Percentiles rank a stretch among this genome's conserved stretches.
phyloP scores from a whole-genome alignment of 257 asterid genomes.

The Plantago elongata region DNA sequence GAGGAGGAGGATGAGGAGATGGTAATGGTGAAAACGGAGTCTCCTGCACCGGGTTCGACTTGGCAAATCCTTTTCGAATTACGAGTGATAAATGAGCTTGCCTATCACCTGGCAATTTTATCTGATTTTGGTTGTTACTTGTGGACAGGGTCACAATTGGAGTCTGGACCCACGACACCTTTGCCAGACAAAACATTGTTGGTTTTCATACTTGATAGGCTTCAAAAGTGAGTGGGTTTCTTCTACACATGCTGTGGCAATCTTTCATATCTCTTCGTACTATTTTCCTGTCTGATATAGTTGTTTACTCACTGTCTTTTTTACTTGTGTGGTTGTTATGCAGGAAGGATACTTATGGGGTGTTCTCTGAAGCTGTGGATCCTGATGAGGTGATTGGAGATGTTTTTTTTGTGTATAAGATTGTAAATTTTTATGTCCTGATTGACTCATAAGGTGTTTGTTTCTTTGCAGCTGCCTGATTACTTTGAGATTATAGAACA shows the following conservation, averaged over 20 bases:
- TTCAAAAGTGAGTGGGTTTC: slow-evolving; percentile 71
- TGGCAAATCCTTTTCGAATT: slow-evolving; percentile 22
- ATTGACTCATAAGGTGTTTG: slow-evolving; percentile 21
- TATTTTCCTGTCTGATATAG: slow-evolving; percentile 5
- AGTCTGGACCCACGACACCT: slow-evolving; percentile 84
- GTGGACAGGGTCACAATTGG: slow-evolving; percentile 83
- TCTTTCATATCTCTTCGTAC: background rate
- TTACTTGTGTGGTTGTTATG: slow-evolving; percentile 27
- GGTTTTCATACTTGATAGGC: slow-evolving; percentile 96
- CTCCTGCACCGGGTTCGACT: slow-evolving; percentile 48
- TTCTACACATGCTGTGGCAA: slow-evolving; percentile 23
- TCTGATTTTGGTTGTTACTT: slow-evolving; percentile 36
- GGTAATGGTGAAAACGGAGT: slow-evolving; percentile 57
- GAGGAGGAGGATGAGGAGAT: slow-evolving; percentile 51
- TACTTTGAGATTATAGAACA: slow-evolving; percentile 76
- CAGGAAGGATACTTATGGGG: slow-evolving; percentile 97
- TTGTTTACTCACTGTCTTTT: slow-evolving; percentile 9
- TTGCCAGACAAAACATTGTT: slow-evolving; percentile 97
- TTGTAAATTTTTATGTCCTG: slow-evolving; percentile 7
- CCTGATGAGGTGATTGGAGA: slow-evolving; percentile 55
- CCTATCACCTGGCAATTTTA: slow-evolving; percentile 11
- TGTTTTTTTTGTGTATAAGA: background rate
- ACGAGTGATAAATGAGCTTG: background rate
- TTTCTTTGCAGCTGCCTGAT: slow-evolving; percentile 85
- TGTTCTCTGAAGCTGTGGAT: slow-evolving; percentile 93